Conservation (phyloP, 2,329 filamentous ascomycete species). For the Ceratocystis ficicola region DNA sequence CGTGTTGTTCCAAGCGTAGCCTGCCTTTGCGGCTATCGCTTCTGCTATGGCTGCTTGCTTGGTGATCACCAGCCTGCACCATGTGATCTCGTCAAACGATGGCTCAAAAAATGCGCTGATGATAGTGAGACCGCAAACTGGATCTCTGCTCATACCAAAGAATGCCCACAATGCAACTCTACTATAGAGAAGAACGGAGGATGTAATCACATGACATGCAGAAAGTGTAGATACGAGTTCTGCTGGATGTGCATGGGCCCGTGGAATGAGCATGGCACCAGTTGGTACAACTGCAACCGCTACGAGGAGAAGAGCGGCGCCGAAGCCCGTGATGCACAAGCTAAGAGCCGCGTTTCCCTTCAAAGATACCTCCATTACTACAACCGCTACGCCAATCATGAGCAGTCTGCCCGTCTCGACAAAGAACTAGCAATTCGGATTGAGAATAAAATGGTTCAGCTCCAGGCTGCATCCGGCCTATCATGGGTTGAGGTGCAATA, state of each 20-base stretch:
- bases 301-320: conserved; percentile 92
- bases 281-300: conserved; percentile 98
- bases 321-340: conserved; percentile 83
- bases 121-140: conserved; percentile 98
- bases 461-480: conserved; percentile 87
- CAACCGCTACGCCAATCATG: conserved; percentile 97
- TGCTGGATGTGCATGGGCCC: conserved; percentile 99
- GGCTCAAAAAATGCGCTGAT: conserved; percentile 97
- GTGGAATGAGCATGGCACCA: conserved; percentile 96
- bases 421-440: conserved; percentile 94
- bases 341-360: conserved; percentile 75
- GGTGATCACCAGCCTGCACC: conserved; percentile 88
- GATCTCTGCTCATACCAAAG: conserved; percentile 98
- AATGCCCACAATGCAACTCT: conserved; percentile 89
- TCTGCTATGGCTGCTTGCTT: conserved; percentile 89
- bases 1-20: conserved; percentile 80
- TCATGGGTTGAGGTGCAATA: conserved; percentile 99
- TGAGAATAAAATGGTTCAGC: conserved; percentile 96
- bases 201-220: conserved; percentile 95
- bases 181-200: conserved; percentile 99
- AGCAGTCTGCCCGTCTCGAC: conserved; percentile 91
- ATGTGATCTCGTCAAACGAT: conserved; percentile 80
- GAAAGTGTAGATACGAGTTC: conserved; percentile 92
- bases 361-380: conserved; percentile 99
- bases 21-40: conserved; percentile 72